A percentile compares a stretch with the other conserved stretches of the same genome.
These are phyloP conservation scores for Fusarium anguioides DNA, from an alignment of 2,329 filamentous ascomycete species.

Conservation along the genomic window DNA sequence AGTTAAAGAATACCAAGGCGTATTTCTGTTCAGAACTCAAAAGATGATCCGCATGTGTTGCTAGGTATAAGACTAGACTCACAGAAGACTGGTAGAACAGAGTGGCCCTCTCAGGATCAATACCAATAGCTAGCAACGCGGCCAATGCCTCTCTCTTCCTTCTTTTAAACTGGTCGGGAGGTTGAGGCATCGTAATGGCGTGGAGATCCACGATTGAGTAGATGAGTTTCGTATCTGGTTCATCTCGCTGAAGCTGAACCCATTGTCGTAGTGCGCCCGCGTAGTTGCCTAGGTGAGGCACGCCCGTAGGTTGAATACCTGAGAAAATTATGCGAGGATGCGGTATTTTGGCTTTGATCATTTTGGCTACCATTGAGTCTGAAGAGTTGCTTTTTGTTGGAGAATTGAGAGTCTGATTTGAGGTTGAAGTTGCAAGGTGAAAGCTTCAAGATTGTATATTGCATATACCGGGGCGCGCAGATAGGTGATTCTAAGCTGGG, in stretches of 20 bases:
- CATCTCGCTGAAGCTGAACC: slow-evolving; percentile 78
- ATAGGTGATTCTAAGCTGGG: background rate
- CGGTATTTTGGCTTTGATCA: slow-evolving; percentile 19
- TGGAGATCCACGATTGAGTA: slow-evolving; percentile 95
- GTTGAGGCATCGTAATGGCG: slow-evolving; percentile 84
- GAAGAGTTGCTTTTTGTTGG: background rate
- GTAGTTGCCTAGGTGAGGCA: slow-evolving; percentile 96
- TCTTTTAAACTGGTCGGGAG: slow-evolving; percentile 68
- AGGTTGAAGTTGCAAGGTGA: slow-evolving; percentile 3
- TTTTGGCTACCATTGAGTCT: background rate
- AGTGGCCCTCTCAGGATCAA: slow-evolving; percentile 79
- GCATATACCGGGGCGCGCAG: slow-evolving; percentile 40
- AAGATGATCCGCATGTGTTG: background rate
- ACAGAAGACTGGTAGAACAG: slow-evolving; percentile 88
- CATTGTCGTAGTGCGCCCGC: slow-evolving; percentile 89
- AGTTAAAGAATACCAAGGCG: background rate
- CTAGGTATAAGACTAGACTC: slow-evolving; percentile 44
- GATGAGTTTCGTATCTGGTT: slow-evolving; percentile 69
- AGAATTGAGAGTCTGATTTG: background rate
- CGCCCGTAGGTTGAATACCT: slow-evolving; percentile 94
- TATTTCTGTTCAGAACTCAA: background rate
- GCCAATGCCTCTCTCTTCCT: slow-evolving; percentile 82
- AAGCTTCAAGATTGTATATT: slow-evolving; percentile 27
- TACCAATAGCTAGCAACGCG: slow-evolving; percentile 82
- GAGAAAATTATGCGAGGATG: slow-evolving; percentile 78